Evolutionary conservation across 768 basidiomycete genomes (phyloP).

Genomic region (Chalciporus pseudorubinellus): DNA sequence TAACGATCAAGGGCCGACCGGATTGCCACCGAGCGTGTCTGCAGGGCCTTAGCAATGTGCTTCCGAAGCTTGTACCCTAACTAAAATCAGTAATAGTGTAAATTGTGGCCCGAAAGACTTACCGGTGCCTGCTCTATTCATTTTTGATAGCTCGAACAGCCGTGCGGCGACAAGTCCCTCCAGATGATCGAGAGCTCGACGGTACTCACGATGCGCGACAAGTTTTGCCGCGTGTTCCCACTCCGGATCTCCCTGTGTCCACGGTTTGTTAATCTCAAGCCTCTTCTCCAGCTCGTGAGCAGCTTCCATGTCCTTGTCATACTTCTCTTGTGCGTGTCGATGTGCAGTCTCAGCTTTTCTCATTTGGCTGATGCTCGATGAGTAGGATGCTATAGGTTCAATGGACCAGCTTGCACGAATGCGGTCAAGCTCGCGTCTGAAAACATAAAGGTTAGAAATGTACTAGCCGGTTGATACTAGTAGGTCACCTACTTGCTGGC

Average conservation of each 20-base stretch:
- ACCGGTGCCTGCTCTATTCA: conserved; percentile 21
- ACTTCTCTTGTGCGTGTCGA: conserved; percentile 7
- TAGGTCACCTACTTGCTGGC: conserved; percentile 9
- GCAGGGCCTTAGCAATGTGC: conserved; percentile 5
- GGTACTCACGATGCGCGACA: conserved; percentile 6
- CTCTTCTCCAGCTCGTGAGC: conserved; percentile 19
- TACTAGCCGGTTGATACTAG: neutral
- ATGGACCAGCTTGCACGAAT: neutral
- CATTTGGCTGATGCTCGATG: neutral
- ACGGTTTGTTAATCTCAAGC: conserved; percentile 14
- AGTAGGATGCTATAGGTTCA: neutral
- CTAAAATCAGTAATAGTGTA: neutral
- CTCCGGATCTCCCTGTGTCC: conserved; percentile 8
- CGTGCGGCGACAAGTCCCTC: conserved; percentile 13
- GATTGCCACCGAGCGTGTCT: conserved; percentile 7
- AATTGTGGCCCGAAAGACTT: neutral
- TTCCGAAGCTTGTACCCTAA: conserved; percentile 3
- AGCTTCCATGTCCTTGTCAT: conserved; percentile 8
- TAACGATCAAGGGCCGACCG: conserved; percentile 9
- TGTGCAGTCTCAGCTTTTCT: neutral
- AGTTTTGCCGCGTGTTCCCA: conserved; percentile 9
- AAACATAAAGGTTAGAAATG: neutral
- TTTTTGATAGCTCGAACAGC: conserved; percentile 22
- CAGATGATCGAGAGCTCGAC: conserved; percentile 9
- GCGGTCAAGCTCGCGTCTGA: neutral